Evolutionary conservation across 1,284 basidiomycete genomes (phyloP), one percentile per base, ranked within the genome.

Genomic region (Inonotus hispidus): DNA sequence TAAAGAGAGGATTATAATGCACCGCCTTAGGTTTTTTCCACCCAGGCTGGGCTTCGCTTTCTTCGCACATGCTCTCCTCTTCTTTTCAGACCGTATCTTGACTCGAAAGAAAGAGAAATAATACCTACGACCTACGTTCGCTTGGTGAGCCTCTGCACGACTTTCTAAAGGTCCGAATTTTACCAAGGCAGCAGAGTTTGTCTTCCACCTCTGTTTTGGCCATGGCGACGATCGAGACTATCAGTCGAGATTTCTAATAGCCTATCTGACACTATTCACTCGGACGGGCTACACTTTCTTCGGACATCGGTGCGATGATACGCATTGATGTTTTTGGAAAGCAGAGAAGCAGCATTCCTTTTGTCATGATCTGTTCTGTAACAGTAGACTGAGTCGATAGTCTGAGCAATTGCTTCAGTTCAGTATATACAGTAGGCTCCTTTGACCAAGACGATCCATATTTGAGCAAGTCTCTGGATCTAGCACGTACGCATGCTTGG

Each of bases 1-100:
- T 69, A 66, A 59, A 65, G 55, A 43, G 83, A 79, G 75, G 79
- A 81, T 82, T 83, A 83, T 87, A 90, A 89, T 90, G 86, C 87
- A 77, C 38, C 69, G 69, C 71, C 66, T 65, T 65, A 66, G 66
- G 64, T 4, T 21, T 63, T 59, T 60, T 66, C 67, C 71, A 71
- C 63, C 68, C 68, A 64, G 64, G 61, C 67, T 63, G 75, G 75
- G 84, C 84, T 88, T 88, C 85, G 85, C 85, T 81, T 81, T 80
- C 78, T 79, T 82, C 84, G 75, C 66, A 87, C 83, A 87, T 19
- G 50, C n/a, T 74, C 32, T 55, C 55, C 35, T 16, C 2, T 46
- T 41, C 38, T 38, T 32, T 29, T 25, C 46, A n/a, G 19, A 43
- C 2, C 8, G 32, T 16, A 43, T 16, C 41, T 43, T 43, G 16